Evolutionary conservation across 2,329 filamentous ascomycete species (phyloP), one percentile per base, ranked within the genome.

Genomic region (Didymosphaeria variabile): DNA sequence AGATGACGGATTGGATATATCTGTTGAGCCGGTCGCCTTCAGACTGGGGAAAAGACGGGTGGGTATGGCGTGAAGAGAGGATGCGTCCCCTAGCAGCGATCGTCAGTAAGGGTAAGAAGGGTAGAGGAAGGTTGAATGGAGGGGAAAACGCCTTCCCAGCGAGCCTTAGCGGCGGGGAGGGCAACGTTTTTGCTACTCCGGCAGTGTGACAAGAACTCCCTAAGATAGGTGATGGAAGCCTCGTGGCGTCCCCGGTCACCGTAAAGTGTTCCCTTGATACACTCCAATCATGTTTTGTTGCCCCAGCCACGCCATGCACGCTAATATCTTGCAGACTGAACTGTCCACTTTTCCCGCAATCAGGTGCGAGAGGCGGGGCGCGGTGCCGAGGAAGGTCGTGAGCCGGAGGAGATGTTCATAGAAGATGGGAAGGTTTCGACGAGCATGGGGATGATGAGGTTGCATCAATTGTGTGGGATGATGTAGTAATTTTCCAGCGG

Each of bases 1-100:
- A 51, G 29, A 51, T 51, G 13, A 31, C 47, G 19, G 47, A 34
- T 8, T 51, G 47, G 47, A 51, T 51, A 12, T 51, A 51, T 6
- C 29, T 34, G 29, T 34, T 34, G 7, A 51, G n/a, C 2, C 47
- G 29, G 13, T 51, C 47, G 5, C 47, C 19, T 7, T 19, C 47
- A 2, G 47, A 36, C 31, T 51, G 36, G 15, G 47, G 13, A 31
- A 51, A 36, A 3, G 13, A 26, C 3, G 47, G 31, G 32, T 36
- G 21, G 7, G 29, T 32, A 10, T 17, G 26, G 31, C 47, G 47
- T 6, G 47, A 51, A 17, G 31, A 21, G 15, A 51, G 47, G 29
- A 51, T 36, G 47, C 47, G 47, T 19, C 31, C 47, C 29, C 45
- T 49, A 17, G 2, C 15, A 42, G n/a, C 4, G 13, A 17, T 19